These are phyloP conservation scores for Exophiala sideris DNA, from an alignment of 2,329 filamentous ascomycete species.

Conservation along the genomic window DNA sequence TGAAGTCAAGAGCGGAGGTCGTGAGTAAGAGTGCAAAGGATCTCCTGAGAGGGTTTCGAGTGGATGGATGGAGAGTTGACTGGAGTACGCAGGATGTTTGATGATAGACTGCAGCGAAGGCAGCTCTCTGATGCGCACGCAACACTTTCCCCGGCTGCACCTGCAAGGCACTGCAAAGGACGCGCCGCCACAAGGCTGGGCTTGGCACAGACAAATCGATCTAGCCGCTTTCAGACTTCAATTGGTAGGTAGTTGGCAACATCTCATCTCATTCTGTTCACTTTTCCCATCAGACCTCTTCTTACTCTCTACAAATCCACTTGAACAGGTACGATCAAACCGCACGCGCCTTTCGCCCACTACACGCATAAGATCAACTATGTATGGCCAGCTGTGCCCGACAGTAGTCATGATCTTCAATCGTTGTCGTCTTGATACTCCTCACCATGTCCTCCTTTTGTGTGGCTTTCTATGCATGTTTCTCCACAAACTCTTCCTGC, in stretches of 20 bases:
- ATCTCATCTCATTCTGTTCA: too few relatives aligned
- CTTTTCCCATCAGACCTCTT: too few relatives aligned
- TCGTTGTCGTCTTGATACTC: too few relatives aligned
- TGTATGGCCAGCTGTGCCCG: too few relatives aligned
- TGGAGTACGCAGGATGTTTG: background rate
- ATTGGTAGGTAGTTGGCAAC: background rate
- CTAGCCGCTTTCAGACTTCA: background rate
- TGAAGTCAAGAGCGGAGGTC: background rate
- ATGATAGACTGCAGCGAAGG: constrained; percentile 3
- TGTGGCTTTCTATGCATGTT: background rate
- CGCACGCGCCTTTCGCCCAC: too few relatives aligned
- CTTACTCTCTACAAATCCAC: too few relatives aligned
- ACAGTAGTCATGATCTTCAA: too few relatives aligned
- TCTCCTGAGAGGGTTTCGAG: background rate
- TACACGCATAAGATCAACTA: too few relatives aligned
- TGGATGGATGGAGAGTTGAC: background rate
- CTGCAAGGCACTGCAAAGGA: background rate
- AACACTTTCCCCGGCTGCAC: background rate
- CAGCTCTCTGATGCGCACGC: constrained; percentile 14
- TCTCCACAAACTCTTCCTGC: background rate
- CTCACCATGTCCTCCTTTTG: background rate
- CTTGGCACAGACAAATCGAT: background rate
- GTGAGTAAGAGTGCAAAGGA: background rate
- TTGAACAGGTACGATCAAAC: too few relatives aligned
- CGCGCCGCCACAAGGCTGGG: background rate